These are phyloP conservation scores for Quercus bicolor DNA, from an alignment of 306 rosid species.

Conservation along the genomic window DNA sequence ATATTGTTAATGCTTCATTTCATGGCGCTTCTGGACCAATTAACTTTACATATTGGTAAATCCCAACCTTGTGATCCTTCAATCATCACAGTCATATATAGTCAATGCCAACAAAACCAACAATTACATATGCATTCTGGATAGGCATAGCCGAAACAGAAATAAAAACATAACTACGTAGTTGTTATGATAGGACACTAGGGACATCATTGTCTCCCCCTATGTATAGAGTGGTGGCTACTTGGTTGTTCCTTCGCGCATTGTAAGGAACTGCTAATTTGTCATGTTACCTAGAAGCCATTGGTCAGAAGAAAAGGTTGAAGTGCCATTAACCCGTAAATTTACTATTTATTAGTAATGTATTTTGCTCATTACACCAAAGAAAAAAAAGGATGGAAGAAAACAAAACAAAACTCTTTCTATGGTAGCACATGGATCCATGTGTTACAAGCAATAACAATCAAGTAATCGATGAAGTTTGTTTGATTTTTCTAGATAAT, in stretches of 20 bases:
- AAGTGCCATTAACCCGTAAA: background rate
- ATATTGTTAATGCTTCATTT: background rate
- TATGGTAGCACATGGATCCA: no score
- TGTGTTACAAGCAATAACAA: no score
- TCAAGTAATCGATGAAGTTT: no score
- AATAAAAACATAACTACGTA: background rate
- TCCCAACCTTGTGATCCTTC: no score
- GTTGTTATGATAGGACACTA: slow-evolving; percentile 28
- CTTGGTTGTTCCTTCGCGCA: slow-evolving; percentile 8
- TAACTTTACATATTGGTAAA: background rate
- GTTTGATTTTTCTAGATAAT: no score
- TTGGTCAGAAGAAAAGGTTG: slow-evolving; percentile 1
- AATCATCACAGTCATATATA: background rate
- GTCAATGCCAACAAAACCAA: slow-evolving; percentile 6
- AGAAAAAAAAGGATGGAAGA: background rate
- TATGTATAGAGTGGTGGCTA: slow-evolving; percentile 15
- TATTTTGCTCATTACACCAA: background rate
- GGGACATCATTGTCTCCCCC: slow-evolving; percentile 18
- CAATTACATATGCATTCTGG: slow-evolving; percentile 24
- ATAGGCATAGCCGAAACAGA: slow-evolving; percentile 19
- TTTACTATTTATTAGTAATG: background rate
- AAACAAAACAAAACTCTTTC: background rate
- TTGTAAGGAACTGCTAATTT: background rate
- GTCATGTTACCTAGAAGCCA: slow-evolving; percentile 20
- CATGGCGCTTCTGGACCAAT: slow-evolving; percentile 6